phyloP scores from a whole-genome alignment of 805 yeast genomes.

The Starmerella etchellsii region DNA sequence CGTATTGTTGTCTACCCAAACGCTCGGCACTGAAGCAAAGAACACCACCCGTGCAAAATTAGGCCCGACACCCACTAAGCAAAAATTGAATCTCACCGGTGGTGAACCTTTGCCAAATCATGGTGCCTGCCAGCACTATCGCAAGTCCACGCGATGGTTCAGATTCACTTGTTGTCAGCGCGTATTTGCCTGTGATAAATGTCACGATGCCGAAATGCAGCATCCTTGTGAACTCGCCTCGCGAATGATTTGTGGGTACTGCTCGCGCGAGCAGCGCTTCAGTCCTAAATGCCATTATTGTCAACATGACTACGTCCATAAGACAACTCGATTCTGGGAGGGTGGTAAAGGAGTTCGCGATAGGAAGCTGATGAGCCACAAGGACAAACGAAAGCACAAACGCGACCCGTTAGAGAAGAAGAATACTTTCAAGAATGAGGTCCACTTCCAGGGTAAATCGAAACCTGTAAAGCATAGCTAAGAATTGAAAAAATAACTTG shows the following conservation, averaged over 20 bases:
- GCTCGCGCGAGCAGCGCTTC: slow-evolving; percentile 32
- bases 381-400: slow-evolving; percentile 32
- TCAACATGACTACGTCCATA: slow-evolving; percentile 27
- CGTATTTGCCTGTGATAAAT: slow-evolving; percentile 33
- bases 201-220: slow-evolving; percentile 30
- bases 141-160: slow-evolving; percentile 33
- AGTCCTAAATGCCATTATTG: slow-evolving; percentile 28
- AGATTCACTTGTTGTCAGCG: slow-evolving; percentile 33
- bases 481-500: neutral
- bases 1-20: slow-evolving; percentile 25
- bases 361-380: slow-evolving; percentile 29
- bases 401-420: slow-evolving; percentile 13
- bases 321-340: slow-evolving; percentile 33
- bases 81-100: slow-evolving; percentile 25
- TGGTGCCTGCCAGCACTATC: slow-evolving; percentile 32
- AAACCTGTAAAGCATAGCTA: slow-evolving; percentile 7
- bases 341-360: slow-evolving; percentile 36
- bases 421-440: slow-evolving; percentile 2
- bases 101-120: slow-evolving; percentile 31
- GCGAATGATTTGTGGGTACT: slow-evolving; percentile 33
- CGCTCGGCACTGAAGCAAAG: slow-evolving; percentile 14
- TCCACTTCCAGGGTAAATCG: slow-evolving; percentile 18
- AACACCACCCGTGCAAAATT: slow-evolving; percentile 7
- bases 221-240: slow-evolving; percentile 30
- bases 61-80: slow-evolving; percentile 17